These are phyloP conservation scores for Lignosus rhinocerotis DNA, from an alignment of 1,284 basidiomycete genomes.

Conservation along the genomic window DNA sequence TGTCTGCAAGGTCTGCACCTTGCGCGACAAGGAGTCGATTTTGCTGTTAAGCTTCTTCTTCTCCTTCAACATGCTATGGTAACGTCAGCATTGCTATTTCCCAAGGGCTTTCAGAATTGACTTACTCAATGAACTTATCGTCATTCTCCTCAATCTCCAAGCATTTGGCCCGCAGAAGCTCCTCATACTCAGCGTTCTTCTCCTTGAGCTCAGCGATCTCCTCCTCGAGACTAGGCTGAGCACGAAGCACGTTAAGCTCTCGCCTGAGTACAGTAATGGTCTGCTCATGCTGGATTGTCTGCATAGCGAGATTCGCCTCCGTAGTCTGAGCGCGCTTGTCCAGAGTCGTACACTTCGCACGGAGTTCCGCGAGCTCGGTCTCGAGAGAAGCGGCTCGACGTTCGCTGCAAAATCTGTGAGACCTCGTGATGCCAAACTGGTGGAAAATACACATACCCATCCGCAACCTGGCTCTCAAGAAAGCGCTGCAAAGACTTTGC, in stretches of 20 bases:
- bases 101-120: slow-evolving; percentile 12
- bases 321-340: slow-evolving; percentile 61
- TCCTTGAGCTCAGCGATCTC: slow-evolving; percentile 63
- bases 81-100: neutral
- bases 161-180: slow-evolving; percentile 63
- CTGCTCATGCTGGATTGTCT: slow-evolving; percentile 63
- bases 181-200: slow-evolving; percentile 72
- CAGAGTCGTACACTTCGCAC: slow-evolving; percentile 45
- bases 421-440: slow-evolving; percentile 1
- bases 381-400: slow-evolving; percentile 43
- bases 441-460: slow-evolving; percentile 42
- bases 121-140: slow-evolving; percentile 75
- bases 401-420: slow-evolving; percentile 42
- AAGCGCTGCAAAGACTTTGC: slow-evolving; percentile 57
- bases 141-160: slow-evolving; percentile 82
- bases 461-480: slow-evolving; percentile 60
- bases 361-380: slow-evolving; percentile 47
- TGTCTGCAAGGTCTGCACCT: slow-evolving; percentile 66
- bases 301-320: slow-evolving; percentile 63
- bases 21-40: slow-evolving; percentile 68
- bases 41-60: slow-evolving; percentile 73
- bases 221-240: slow-evolving; percentile 53
- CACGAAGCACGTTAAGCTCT: slow-evolving; percentile 54
- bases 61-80: slow-evolving; percentile 64
- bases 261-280: slow-evolving; percentile 55